These are phyloP conservation scores for Saturnispora mendoncae DNA, from an alignment of 805 yeast species.

Conservation along the genomic window DNA sequence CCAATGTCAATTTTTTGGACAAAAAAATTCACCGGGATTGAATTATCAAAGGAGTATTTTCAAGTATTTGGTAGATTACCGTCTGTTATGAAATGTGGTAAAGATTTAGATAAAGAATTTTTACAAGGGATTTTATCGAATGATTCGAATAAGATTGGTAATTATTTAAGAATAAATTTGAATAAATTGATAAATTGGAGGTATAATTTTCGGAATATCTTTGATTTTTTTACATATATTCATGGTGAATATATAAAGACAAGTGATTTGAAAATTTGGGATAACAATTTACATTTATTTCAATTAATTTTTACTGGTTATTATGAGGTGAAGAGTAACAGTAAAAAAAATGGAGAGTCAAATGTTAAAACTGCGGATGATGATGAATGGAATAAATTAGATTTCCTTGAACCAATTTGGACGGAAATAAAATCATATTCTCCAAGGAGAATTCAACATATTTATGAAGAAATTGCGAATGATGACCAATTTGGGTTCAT, in stretches of 20 bases:
- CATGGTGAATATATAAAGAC: slow-evolving; percentile 20
- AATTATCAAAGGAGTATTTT: slow-evolving; percentile 19
- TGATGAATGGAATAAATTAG: slow-evolving; percentile 12
- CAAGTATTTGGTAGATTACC: slow-evolving; percentile 24
- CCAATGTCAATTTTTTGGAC: slow-evolving; percentile 29
- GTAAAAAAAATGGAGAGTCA: too few relatives aligned
- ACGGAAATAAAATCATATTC: slow-evolving; percentile 8
- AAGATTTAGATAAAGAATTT: slow-evolving; percentile 15
- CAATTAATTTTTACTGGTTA: slow-evolving; percentile 20
- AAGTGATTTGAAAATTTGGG: slow-evolving; percentile 22
- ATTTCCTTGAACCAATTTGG: slow-evolving; percentile 23
- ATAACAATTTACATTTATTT: slow-evolving; percentile 24
- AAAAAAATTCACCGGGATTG: slow-evolving; percentile 21
- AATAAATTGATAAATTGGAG: slow-evolving; percentile 26
- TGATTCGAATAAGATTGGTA: slow-evolving; percentile 18
- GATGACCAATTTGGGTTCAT: slow-evolving; percentile 23
- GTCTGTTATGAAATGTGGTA: slow-evolving; percentile 19
- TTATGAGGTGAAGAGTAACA: slow-evolving; percentile 12
- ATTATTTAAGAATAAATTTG: slow-evolving; percentile 19
- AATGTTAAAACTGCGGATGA: too few relatives aligned
- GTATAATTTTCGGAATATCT: slow-evolving; percentile 20
- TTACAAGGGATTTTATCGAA: slow-evolving; percentile 17
- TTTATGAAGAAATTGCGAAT: slow-evolving; percentile 17
- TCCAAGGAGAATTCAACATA: slow-evolving; percentile 13
- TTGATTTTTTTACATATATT: slow-evolving; percentile 24